Conservation (phyloP, 192 early-diverging fungal genomes). For the Backusella luteola region DNA sequence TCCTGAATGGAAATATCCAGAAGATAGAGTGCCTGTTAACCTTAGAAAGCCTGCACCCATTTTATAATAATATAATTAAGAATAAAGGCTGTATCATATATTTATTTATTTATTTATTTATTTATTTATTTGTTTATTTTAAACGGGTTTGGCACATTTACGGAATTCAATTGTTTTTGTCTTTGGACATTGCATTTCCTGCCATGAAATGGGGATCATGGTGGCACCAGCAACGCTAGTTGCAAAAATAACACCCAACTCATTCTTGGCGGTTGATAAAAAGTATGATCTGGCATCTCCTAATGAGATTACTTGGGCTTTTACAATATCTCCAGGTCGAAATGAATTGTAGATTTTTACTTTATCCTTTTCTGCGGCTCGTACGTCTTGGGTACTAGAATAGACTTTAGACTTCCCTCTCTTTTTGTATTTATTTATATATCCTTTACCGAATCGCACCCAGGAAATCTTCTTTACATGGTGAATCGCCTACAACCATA, state of each 20-base stretch:
- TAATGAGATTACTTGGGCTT: slow-evolving; percentile 83
- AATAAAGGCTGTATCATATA: not conserved
- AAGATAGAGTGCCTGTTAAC: slow-evolving; percentile 10
- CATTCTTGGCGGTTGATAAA: slow-evolving; percentile 90
- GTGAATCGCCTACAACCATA: slow-evolving; percentile 81
- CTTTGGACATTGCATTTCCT: slow-evolving; percentile 96
- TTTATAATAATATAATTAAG: not conserved
- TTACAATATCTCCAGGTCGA: slow-evolving; percentile 91
- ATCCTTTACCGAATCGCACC: slow-evolving; percentile 71
- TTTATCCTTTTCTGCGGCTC: slow-evolving; percentile 93
- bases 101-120: not conserved
- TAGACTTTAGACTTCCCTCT: not conserved
- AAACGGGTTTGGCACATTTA: slow-evolving; percentile 93
- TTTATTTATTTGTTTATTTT: slow-evolving; percentile 9
- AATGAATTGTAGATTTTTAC: slow-evolving; percentile 90
- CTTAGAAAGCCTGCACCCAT: not conserved
- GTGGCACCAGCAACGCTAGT: slow-evolving; percentile 77
- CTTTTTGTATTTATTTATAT: not conserved
- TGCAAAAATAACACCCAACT: slow-evolving; percentile 92
- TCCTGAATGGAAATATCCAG: slow-evolving; percentile 33
- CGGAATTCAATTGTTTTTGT: slow-evolving; percentile 81
- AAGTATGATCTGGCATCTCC: slow-evolving; percentile 92
- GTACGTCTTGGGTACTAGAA: slow-evolving; percentile 80
- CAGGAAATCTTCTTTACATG: slow-evolving; percentile 84
- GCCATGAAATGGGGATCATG: slow-evolving; percentile 96